Conservation (phyloP, 1,284 basidiomycete genomes). For the Inonotus hispidus region DNA sequence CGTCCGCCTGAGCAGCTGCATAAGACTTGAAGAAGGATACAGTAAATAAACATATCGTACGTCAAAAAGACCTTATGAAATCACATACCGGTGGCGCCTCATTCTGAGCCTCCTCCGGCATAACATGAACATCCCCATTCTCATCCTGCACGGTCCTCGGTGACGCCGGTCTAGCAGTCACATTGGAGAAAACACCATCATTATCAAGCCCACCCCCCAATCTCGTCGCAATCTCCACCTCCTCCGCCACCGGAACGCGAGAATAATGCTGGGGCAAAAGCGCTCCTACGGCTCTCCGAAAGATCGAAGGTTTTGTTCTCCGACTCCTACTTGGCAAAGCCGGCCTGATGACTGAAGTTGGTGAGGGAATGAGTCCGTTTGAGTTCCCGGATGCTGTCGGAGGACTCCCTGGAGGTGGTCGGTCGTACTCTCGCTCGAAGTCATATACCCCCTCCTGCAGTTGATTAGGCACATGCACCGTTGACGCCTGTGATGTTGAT, state of each 20-base stretch:
- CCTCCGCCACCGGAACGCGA: conserved; percentile 46
- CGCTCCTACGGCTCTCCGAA: conserved; percentile 59
- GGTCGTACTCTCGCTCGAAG: conserved; percentile 74
- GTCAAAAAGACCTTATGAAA: too few relatives aligned
- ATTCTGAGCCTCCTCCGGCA: conserved; percentile 78
- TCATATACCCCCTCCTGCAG: conserved; percentile 47
- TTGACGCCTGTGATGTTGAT: conserved; percentile 14
- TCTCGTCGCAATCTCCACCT: conserved; percentile 27
- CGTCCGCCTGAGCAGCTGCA: conserved; percentile 81
- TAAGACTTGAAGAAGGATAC: conserved; percentile 60
- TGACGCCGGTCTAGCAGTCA: conserved; percentile 79
- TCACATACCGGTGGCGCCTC: conserved; percentile 77
- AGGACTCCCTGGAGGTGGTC: conserved; percentile 78
- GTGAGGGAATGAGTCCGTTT: conserved; percentile 63
- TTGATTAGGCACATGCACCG: conserved; percentile 3
- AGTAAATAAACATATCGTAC: too few relatives aligned
- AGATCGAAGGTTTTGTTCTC: conserved; percentile 42
- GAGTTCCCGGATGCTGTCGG: conserved; percentile 67
- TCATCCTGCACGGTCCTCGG: conserved; percentile 39
- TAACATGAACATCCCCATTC: conserved; percentile 60
- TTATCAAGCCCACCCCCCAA: conserved; percentile 77
- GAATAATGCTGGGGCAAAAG: conserved; percentile 74
- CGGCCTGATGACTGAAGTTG: conserved; percentile 9
- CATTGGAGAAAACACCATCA: conserved; percentile 95
- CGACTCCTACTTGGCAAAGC: conserved; percentile 10